Evolutionary conservation across 1,284 basidiomycete species (phyloP).

Genomic region (Neonothopanus nambi): DNA sequence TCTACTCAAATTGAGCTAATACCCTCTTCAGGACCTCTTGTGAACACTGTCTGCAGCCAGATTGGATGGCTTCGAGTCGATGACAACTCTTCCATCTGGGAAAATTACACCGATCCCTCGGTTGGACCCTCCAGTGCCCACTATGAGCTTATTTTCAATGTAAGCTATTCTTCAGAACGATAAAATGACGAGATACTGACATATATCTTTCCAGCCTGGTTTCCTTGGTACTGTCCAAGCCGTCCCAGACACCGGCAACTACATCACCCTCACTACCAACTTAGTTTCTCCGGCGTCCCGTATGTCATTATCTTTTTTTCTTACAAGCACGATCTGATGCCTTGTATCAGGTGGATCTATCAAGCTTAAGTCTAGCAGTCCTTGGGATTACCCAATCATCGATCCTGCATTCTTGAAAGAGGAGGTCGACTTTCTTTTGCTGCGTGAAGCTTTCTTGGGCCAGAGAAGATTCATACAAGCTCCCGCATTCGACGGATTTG

Average conservation of each 20-base stretch:
- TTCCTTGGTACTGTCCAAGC: background rate
- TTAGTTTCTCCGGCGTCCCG: background rate
- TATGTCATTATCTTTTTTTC: background rate
- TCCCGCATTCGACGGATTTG: slow-evolving; percentile 8
- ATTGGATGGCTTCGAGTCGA: slow-evolving; percentile 11
- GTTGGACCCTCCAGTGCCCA: slow-evolving; percentile 19
- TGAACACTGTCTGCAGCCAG: too few species aligned
- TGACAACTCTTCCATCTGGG: slow-evolving; percentile 3
- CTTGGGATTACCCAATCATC: slow-evolving; percentile 31
- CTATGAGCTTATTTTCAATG: slow-evolving; percentile 17
- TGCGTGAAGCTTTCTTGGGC: too few species aligned
- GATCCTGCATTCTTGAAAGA: slow-evolving; percentile 27
- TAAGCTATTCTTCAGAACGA: too few species aligned
- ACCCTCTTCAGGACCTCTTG: too few species aligned
- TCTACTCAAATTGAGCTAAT: too few species aligned
- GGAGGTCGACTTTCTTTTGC: slow-evolving; percentile 20
- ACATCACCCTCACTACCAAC: background rate
- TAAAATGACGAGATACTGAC: too few species aligned
- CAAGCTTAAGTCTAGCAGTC: slow-evolving; percentile 22
- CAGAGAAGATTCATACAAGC: slow-evolving; percentile 16
- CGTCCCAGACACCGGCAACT: background rate
- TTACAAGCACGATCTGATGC: too few species aligned
- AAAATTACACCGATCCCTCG: slow-evolving; percentile 18
- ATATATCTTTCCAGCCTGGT: background rate
- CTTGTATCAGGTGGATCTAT: slow-evolving; percentile 12